phyloP scores from a whole-genome alignment of 2,329 filamentous ascomycete genomes.

The Ophiocordyceps polyrhachis-furcata region DNA sequence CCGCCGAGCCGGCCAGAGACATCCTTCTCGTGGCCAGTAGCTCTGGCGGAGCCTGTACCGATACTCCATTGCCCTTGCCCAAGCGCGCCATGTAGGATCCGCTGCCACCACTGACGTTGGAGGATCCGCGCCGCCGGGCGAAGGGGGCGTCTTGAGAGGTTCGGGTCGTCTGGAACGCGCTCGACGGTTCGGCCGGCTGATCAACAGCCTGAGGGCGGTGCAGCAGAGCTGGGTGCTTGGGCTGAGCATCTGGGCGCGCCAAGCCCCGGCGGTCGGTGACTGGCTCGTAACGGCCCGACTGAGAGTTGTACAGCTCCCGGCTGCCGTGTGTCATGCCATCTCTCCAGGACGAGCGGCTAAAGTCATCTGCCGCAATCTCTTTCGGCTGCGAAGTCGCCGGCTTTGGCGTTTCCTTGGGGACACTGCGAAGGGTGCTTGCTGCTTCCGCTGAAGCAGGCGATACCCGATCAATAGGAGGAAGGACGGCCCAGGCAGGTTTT shows the following conservation, averaged over 20 bases:
- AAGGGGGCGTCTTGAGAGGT: slow-evolving; percentile 48
- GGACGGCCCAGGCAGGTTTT: slow-evolving; percentile 80
- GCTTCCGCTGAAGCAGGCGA: slow-evolving; percentile 48
- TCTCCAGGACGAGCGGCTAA: slow-evolving; percentile 66
- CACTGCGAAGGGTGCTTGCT: slow-evolving; percentile 24
- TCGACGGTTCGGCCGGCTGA: slow-evolving; percentile 61
- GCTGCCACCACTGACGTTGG: slow-evolving; percentile 78
- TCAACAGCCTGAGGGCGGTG: slow-evolving; percentile 52
- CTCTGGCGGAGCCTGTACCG: slow-evolving; percentile 22
- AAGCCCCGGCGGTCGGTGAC: slow-evolving; percentile 61
- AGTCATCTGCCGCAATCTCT: slow-evolving; percentile 88
- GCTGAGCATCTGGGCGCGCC: slow-evolving; percentile 44
- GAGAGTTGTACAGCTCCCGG: slow-evolving; percentile 82
- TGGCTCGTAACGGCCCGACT: slow-evolving; percentile 82
- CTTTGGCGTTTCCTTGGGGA: slow-evolving; percentile 38
- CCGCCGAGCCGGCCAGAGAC: slow-evolving; percentile 30
- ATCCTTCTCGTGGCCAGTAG: slow-evolving; percentile 24
- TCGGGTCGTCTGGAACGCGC: slow-evolving; percentile 68
- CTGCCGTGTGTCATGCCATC: slow-evolving; percentile 45
- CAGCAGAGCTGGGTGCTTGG: slow-evolving; percentile 58
- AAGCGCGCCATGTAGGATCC: slow-evolving; percentile 45
- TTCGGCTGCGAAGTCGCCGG: slow-evolving; percentile 36
- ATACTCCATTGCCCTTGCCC: slow-evolving; percentile 23
- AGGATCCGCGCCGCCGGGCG: slow-evolving; percentile 66
- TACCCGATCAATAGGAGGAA: slow-evolving; percentile 71